Evolutionary conservation across 176 grass and related monocot genomes (phyloP), one percentile per base, ranked within the genome.

Genomic region (Triticum aestivum): DNA sequence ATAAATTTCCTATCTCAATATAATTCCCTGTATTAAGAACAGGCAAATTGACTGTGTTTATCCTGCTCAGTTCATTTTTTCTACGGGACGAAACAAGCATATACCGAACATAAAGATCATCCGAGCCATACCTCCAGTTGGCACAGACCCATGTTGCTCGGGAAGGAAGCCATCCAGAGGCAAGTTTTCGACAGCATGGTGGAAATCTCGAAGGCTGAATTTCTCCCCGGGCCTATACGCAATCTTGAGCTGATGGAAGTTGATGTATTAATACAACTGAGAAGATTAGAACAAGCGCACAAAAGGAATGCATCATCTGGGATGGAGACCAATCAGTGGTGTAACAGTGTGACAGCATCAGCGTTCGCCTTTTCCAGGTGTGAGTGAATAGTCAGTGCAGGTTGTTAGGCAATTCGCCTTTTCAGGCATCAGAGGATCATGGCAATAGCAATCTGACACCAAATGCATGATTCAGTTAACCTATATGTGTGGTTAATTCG

Each of bases 191-290:
- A 98, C 92, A 8, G 92, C 92, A 77, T 96, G 84, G 77, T 98
- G 96, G 71, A 98, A 96, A 89, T 94, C 93, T 79, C 87, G 83
- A 65, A 98, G 87, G 88, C 80, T 91, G 62, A 98, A 96, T 61
- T 88, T 91, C 29, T 98, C 90, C 70, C 88, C 88, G 6, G 93
- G 96, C 38, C 66, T 88, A 65, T 96, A 96, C 65, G 71, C 87
- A 81, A 96, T 91, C 87, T 98, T 94, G 37, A 98, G 88, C 93
- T 98, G 90, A 78, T 65, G 61, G 58, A 89, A 82, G 63, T 86
- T 29, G 33, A 82, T 17, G 82, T 69, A 8, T 75, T 26, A 75
- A 45, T 68, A 41, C 44, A 67, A 66, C 32, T 69, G 61, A 79
- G 17, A 77, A 8, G 30, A 6, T 73, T 35, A 20, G 54, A 58